A percentile compares a stretch with the other conserved stretches of the same genome.
phyloP scores from a whole-genome alignment of 2,329 filamentous ascomycete species.

The Talaromyces albobiverticillius region DNA sequence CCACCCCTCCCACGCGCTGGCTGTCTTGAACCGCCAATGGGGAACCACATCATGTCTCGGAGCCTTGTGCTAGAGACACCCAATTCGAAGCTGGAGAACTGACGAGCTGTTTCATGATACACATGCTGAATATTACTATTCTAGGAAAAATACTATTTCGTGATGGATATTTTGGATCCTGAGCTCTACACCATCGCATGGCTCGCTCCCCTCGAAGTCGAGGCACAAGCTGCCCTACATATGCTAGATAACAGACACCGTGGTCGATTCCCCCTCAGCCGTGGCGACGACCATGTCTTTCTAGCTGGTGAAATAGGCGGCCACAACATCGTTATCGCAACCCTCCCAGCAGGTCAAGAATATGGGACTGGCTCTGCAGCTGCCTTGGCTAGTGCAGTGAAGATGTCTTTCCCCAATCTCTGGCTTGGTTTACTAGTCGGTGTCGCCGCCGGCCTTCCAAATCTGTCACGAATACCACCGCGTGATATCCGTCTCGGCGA shows the following conservation, averaged over 20 bases:
- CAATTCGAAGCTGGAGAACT: too few relatives aligned
- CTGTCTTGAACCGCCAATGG: too few relatives aligned
- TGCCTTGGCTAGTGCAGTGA: conserved; percentile 33
- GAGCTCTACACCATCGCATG: conserved; percentile 33
- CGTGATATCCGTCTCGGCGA: conserved; percentile 39
- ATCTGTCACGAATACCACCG: conserved; percentile 19
- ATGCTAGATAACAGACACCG: conserved; percentile 33
- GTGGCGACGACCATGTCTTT: conserved; percentile 38
- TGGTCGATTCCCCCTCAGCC: conserved; percentile 28
- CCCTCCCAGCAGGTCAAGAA: conserved; percentile 31
- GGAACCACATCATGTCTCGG: too few relatives aligned
- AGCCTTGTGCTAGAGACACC: too few relatives aligned
- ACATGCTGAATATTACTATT: too few relatives aligned
- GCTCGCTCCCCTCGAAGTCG: conserved; percentile 38
- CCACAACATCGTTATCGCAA: conserved; percentile 38
- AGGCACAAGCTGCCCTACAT: conserved; percentile 33
- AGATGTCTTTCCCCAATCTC: conserved; percentile 34
- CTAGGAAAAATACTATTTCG: too few relatives aligned
- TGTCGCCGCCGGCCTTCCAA: conserved; percentile 34
- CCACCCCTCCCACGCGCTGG: too few relatives aligned
- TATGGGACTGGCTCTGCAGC: conserved; percentile 35
- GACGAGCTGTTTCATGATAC: too few relatives aligned
- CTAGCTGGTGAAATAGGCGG: conserved; percentile 34
- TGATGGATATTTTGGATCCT: too few relatives aligned
- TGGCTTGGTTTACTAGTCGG: conserved; percentile 39